phyloP scores from a whole-genome alignment of 371 early-diverging fungal genomes.

The Phascolomyces articulosus region DNA sequence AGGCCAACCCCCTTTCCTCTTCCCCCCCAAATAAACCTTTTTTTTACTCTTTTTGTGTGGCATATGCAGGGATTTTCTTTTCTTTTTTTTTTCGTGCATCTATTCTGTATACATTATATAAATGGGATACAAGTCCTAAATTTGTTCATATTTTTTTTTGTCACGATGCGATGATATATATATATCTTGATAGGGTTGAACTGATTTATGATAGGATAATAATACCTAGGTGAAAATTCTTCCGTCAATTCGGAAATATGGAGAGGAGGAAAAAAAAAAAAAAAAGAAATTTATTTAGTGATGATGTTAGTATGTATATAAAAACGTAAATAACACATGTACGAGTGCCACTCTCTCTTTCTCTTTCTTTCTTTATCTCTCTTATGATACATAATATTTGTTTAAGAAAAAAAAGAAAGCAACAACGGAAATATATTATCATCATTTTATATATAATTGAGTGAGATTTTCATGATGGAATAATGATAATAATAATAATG shows the following conservation, averaged over 20 bases:
- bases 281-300: background rate
- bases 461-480: too few species aligned
- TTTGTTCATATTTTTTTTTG: too few species aligned
- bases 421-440: conserved; percentile 20
- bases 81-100: background rate
- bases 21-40: too few species aligned
- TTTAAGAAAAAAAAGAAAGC: conserved; percentile 13
- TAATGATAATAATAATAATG: too few species aligned
- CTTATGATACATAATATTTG: too few species aligned
- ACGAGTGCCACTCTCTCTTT: background rate
- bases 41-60: too few species aligned
- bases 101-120: background rate
- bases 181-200: too few species aligned
- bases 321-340: background rate
- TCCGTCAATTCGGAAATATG: conserved; percentile 4
- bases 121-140: too few species aligned
- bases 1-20: too few species aligned
- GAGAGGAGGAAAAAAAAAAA: background rate
- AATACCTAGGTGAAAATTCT: conserved; percentile 9
- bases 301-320: background rate
- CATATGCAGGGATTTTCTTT: background rate
- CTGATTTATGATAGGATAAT: too few species aligned
- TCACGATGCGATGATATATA: too few species aligned
- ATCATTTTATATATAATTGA: too few species aligned
- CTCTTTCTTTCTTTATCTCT: background rate